Percentiles rank a stretch among this genome's conserved stretches.
phyloP scores from a whole-genome alignment of 805 yeast species.

The Pichia phayaonensis region DNA sequence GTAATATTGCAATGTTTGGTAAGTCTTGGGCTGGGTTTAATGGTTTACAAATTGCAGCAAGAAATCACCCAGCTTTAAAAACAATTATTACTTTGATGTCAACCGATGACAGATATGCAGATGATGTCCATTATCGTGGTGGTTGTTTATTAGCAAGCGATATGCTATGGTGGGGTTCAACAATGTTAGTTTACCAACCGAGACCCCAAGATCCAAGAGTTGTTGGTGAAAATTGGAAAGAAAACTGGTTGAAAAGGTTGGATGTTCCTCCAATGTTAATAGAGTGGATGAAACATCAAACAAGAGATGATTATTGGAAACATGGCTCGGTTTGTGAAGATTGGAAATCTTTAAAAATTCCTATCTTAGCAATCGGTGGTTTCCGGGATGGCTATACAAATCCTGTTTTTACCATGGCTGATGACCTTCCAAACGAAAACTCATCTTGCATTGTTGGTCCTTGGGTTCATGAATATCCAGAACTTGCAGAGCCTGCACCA shows the following conservation, averaged over 20 bases:
- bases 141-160: conserved; percentile 38
- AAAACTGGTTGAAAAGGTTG: conserved; percentile 35
- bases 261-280: conserved; percentile 33
- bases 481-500: conserved; percentile 39
- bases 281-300: conserved; percentile 37
- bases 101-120: conserved; percentile 40
- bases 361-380: conserved; percentile 39
- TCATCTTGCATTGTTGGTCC: conserved; percentile 36
- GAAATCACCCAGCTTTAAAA: conserved; percentile 40
- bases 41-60: conserved; percentile 38
- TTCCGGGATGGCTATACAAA: conserved; percentile 42
- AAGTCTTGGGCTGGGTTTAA: conserved; percentile 46
- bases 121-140: conserved; percentile 43
- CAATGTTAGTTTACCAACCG: conserved; percentile 37
- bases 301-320: conserved; percentile 40
- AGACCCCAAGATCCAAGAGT: conserved; percentile 40
- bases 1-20: conserved; percentile 40
- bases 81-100: conserved; percentile 37
- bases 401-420: conserved; percentile 37
- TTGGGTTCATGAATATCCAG: conserved; percentile 44
- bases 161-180: conserved; percentile 46
- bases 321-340: conserved; percentile 41
- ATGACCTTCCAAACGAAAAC: conserved; percentile 34
- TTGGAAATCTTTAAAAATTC: conserved; percentile 32
- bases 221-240: conserved; percentile 33